Evolutionary conservation across 371 early-diverging fungal genomes (phyloP), one percentile per base, ranked within the genome.

Genomic region (Mucor sp.): DNA sequence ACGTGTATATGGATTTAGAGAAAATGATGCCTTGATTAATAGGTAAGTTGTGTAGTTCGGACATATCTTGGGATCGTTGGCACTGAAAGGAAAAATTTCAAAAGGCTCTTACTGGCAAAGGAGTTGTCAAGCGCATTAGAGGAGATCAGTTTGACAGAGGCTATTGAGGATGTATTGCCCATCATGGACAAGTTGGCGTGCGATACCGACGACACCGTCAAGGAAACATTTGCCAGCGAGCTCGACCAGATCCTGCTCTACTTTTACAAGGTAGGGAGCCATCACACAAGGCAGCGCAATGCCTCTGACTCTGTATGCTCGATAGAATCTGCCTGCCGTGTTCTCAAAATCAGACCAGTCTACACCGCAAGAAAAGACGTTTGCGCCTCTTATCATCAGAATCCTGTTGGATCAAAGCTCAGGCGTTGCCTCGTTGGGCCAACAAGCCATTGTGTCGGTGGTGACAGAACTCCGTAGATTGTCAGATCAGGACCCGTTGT

Each of bases 151-250:
- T 70, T 78, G 17, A 47, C 69, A 32, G 85, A 83, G 57, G 85
- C 87, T 5, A 74, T 86, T 21, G 71, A 81, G 60, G 72, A 77
- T 59, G 77, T 84, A 11, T 39, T 86, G 64, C 83, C 87, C 12
- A 70, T 84, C 63, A 72, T 84, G 60, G 69, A 79, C 25, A 75
- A 74, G 47, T 67, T 86, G 21, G 78, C 76, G 15, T 71, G 58
- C 47, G 87, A 86, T 68, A 47, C 70, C 47, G 85, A 86, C 61
- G 95, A 84, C 56, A 73, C 75, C 17, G 87, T 84, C 15, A 65
- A 79, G 61, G 87, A 86, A 62, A 78, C 83, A 32, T 79, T 86
- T 75, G 82, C 80, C 6, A 74, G 77, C 33, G 84, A 84, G 66
- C 63, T 84, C 12, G 84, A 86, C 50, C 81, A 82, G 58, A 77